Conservation (phyloP, 805 yeast genomes). For the Yamadazyma olivae region DNA sequence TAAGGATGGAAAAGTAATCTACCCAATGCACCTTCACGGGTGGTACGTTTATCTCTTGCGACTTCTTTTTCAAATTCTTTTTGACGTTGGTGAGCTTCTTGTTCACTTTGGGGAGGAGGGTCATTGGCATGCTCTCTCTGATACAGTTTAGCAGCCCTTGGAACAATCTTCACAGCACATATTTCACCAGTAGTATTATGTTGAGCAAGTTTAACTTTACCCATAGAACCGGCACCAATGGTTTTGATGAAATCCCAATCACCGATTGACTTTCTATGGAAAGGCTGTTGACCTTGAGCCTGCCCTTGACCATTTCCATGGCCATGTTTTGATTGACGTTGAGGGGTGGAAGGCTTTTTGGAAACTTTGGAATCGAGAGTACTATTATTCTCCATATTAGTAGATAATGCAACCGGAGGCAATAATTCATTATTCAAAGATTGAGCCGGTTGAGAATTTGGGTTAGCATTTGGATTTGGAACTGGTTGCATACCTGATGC, state of each 20-base stretch:
- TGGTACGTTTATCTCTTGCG: conserved; percentile 86
- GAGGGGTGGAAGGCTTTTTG: conserved; percentile 4
- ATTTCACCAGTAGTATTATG: conserved; percentile 77
- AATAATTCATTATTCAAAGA: conserved; percentile 22
- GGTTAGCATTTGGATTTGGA: conserved; percentile 3
- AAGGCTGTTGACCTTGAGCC: conserved; percentile 40
- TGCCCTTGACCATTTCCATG: conserved; percentile 2
- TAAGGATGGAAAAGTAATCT: conserved; percentile 86
- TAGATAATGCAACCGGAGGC: conserved; percentile 28
- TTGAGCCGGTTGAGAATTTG: background rate
- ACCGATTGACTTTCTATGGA: conserved; percentile 86
- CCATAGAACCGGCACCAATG: conserved; percentile 99
- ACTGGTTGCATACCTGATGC: background rate
- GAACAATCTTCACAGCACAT: conserved; percentile 91
- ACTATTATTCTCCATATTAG: conserved; percentile 7
- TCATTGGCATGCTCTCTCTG: conserved; percentile 68
- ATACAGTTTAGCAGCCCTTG: conserved; percentile 78
- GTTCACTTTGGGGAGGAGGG: conserved; percentile 59
- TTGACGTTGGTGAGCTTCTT: conserved; percentile 56
- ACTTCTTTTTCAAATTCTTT: conserved; percentile 79
- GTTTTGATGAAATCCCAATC: conserved; percentile 96
- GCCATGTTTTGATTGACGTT: conserved; percentile 1
- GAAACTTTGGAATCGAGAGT: conserved; percentile 7
- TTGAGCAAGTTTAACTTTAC: conserved; percentile 92
- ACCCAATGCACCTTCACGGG: conserved; percentile 94